Percentiles rank a stretch among this genome's conserved stretches.
phyloP scores from a whole-genome alignment of 345 rosid species.

The Schrenkiella parvula region DNA sequence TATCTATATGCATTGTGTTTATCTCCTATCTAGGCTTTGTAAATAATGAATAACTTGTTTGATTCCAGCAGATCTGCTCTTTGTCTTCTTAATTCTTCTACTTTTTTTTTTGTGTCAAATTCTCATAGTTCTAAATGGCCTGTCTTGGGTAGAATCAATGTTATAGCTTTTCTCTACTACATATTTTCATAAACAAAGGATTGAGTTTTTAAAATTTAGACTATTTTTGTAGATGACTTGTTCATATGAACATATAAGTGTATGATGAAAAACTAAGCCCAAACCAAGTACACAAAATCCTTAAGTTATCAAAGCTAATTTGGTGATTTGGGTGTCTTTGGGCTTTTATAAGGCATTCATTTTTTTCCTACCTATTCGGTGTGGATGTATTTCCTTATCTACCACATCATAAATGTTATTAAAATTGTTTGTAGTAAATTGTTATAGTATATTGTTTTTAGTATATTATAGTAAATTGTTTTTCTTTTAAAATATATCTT shows the following conservation, averaged over 20 bases:
- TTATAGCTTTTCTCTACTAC: not conserved
- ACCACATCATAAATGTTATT: too few species aligned
- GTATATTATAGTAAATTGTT: too few species aligned
- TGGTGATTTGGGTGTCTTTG: too few species aligned
- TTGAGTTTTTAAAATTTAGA: not conserved
- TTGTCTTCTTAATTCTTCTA: not conserved
- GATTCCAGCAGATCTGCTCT: not conserved
- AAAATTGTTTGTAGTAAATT: too few species aligned
- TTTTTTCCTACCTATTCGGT: too few species aligned
- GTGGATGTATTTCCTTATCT: too few species aligned
- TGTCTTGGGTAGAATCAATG: not conserved
- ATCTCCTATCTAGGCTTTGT: constrained; percentile 4
- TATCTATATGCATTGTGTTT: constrained; percentile 13
- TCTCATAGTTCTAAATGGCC: not conserved
- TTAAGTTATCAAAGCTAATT: too few species aligned
- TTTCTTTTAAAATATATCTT: too few species aligned
- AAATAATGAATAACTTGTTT: constrained; percentile 4
- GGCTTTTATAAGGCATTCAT: too few species aligned
- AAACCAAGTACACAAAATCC: too few species aligned
- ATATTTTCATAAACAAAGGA: not conserved
- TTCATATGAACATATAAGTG: not conserved
- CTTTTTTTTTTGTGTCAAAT: not conserved
- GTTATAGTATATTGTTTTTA: too few species aligned
- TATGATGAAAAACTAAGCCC: not conserved
- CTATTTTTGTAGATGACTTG: not conserved